These are phyloP conservation scores for Saccharomyces hybrid DNA, from an alignment of 1,139 yeast genomes.

Conservation along the genomic window DNA sequence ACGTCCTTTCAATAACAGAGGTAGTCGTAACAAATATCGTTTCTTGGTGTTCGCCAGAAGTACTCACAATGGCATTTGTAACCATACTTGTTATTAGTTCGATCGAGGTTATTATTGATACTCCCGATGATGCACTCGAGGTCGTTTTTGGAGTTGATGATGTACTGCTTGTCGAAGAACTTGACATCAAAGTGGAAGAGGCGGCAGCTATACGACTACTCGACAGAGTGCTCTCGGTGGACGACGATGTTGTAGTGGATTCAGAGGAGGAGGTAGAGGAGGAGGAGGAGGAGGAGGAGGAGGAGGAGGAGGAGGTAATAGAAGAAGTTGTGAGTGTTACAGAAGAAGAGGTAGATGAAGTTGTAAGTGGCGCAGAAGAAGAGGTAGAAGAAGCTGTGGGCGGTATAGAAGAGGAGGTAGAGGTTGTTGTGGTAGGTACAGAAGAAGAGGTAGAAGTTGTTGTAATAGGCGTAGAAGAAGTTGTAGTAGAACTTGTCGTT, in stretches of 20 bases:
- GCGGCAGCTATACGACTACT: conserved; percentile 9
- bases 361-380: not conserved
- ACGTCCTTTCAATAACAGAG: conserved; percentile 11
- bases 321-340: not conserved
- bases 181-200: conserved; percentile 8
- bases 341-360: not conserved
- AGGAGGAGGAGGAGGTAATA: not conserved
- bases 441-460: not conserved
- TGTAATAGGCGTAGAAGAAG: not conserved
- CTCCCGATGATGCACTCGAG: conserved; percentile 15
- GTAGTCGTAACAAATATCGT: conserved; percentile 20
- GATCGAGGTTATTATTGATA: conserved; percentile 11
- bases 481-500: conserved; percentile 1
- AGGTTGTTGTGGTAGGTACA: conserved; percentile 7
- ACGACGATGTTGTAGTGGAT: conserved; percentile 4
- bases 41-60: conserved; percentile 6
- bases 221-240: conserved; percentile 2
- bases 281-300: not conserved
- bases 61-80: conserved; percentile 10
- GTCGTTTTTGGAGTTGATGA: conserved; percentile 12
- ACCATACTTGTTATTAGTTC: conserved; percentile 13
- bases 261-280: not conserved
- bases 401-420: conserved; percentile 2
- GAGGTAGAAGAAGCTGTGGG: conserved; percentile 5
- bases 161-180: conserved; percentile 9